Base-by-base conservation (phyloP, 2,329 filamentous ascomycete species). In the Ophiocordyceps sinensis region DNA sequence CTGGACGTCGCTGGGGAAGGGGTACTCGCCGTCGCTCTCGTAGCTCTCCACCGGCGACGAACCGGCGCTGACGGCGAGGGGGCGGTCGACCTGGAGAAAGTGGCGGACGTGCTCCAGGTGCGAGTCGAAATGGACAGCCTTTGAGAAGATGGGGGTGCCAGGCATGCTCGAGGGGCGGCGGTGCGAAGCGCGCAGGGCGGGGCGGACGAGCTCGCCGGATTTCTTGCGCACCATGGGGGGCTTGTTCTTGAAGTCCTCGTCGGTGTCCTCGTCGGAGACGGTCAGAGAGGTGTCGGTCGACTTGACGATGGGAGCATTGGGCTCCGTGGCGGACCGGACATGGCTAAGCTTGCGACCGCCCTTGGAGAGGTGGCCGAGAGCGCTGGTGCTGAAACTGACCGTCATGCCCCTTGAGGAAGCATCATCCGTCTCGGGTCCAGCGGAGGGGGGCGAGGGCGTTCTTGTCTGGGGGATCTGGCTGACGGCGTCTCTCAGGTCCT, bases 191-290 rank as follows among this genome's bases (percentile, higher is more conserved):
- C 91, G 79, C 40, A 98, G 73, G 17, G 91, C 91, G 12, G 91
- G 91, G 52, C 91, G 81, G 43, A 98, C 91, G 30, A 98, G 73
- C 64, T 98, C 91, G 29, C 91, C 91, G 32, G 91, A 96, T 71
- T 98, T 98, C 68, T 98, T 98, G 53, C 91, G 80, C 11, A 98
- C 79, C 78, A 96, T 93, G 41, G 79, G 79, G n/a, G 88, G 87
- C 64, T 91, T 93, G 52, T 66, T 70, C 47, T 57, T 61, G 45
- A 73, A 52, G 42, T 80, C 64, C 59, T 77, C 64, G 54, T 71
- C 80, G 49, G 62, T 75, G 55, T 81, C 79, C 45, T 84, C 78
- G 38, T 80, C 77, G 1, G 75, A 78, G 9, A 57, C 61, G 3
- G 65, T 65, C 28, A 67, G 46, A 2, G 73, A 75, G 42, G 64